Evolutionary conservation across 495 filamentous ascomycete genomes (phyloP).

Genomic region (Margaritispora aquatica): DNA sequence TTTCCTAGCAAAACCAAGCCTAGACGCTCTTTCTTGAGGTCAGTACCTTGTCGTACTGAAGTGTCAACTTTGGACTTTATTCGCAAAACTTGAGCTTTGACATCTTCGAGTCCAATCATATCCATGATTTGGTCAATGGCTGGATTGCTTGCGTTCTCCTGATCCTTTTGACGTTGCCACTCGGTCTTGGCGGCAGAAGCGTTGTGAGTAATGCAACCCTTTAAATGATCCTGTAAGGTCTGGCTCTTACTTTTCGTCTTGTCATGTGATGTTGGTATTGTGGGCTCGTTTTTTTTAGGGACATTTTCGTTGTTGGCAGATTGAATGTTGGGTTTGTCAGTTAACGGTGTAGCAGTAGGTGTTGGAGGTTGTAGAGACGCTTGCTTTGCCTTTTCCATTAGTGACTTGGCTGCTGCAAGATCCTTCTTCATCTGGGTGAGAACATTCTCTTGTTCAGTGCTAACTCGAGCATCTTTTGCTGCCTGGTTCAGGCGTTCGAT

Average conservation of each 20-base stretch:
- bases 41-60: slow-evolving; percentile 45
- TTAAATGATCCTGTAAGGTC: background rate
- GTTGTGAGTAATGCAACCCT: slow-evolving; percentile 2
- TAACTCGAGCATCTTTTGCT: slow-evolving; percentile 38
- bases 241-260: background rate
- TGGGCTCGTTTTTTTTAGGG: background rate
- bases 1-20: slow-evolving; percentile 66
- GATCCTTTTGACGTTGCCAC: slow-evolving; percentile 56
- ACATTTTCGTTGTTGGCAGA: background rate
- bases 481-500: slow-evolving; percentile 44
- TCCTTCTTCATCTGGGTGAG: slow-evolving; percentile 36
- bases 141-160: slow-evolving; percentile 40
- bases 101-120: slow-evolving; percentile 66
- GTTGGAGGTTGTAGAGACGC: background rate
- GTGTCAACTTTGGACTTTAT: slow-evolving; percentile 68
- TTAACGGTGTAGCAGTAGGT: background rate
- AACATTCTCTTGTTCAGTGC: slow-evolving; percentile 35
- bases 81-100: slow-evolving; percentile 56
- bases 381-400: slow-evolving; percentile 1
- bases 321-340: background rate
- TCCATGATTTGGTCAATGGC: slow-evolving; percentile 55
- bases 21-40: slow-evolving; percentile 54
- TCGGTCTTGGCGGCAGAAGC: slow-evolving; percentile 31
- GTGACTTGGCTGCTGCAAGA: slow-evolving; percentile 8
- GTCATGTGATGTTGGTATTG: background rate